phyloP scores from a whole-genome alignment of 1,284 basidiomycete genomes.

The Trichosporon asahii region DNA sequence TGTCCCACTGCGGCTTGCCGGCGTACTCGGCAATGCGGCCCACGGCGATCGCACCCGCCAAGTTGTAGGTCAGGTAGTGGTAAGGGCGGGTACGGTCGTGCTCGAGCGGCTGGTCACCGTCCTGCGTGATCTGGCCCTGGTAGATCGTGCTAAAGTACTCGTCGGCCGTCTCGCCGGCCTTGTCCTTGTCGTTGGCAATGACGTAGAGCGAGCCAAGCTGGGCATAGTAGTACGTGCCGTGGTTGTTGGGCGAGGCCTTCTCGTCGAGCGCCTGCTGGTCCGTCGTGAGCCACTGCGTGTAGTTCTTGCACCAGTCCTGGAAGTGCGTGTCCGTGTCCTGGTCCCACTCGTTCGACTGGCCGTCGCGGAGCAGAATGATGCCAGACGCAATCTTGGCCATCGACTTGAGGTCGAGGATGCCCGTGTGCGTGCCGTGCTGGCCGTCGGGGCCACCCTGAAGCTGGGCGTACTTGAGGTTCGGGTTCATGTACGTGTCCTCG shows the following conservation, averaged over 20 bases:
- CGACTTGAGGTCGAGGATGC: constrained; percentile 30
- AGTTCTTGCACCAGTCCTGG: constrained; percentile 25
- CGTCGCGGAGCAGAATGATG: constrained; percentile 23
- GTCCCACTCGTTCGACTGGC: constrained; percentile 26
- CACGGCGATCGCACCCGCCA: constrained; percentile 26
- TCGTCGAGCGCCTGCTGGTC: constrained; percentile 30
- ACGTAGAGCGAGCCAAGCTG: constrained; percentile 39
- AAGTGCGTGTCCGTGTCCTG: constrained; percentile 22
- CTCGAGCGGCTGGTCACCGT: constrained; percentile 40
- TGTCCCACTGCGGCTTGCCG: constrained; percentile 30
- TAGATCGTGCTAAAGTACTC: constrained; percentile 35
- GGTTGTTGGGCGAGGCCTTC: constrained; percentile 36
- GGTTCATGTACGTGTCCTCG: constrained; percentile 61
- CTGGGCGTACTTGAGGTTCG: constrained; percentile 66
- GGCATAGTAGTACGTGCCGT: constrained; percentile 42
- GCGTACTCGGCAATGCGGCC: constrained; percentile 21
- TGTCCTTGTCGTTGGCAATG: constrained; percentile 31
- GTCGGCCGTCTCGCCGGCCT: constrained; percentile 25
- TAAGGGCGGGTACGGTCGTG: constrained; percentile 39
- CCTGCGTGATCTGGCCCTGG: constrained; percentile 33
- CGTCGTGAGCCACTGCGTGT: constrained; percentile 28
- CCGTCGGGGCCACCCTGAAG: constrained; percentile 59
- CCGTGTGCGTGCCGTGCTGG: constrained; percentile 28
- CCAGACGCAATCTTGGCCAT: constrained; percentile 34
- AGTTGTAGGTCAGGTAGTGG: constrained; percentile 47